A percentile compares a stretch with the other conserved stretches of the same genome.
These are phyloP conservation scores for Samsoniella hepiali DNA, from an alignment of 2,329 filamentous ascomycete genomes.

Conservation along the genomic window DNA sequence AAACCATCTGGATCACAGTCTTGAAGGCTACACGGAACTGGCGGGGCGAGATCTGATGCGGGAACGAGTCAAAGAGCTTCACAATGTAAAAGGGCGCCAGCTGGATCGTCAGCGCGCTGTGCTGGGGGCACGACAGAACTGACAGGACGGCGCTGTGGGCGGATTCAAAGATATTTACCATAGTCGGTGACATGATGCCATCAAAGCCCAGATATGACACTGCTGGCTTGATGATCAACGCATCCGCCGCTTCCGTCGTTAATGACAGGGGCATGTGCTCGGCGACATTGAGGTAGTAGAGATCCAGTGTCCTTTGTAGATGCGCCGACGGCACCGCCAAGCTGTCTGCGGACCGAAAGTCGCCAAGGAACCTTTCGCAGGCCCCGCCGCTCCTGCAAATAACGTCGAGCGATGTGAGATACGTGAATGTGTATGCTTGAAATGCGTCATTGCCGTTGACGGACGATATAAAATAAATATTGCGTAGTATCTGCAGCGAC, in stretches of 20 bases:
- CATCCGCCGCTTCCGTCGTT: constrained; percentile 63
- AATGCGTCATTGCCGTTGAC: constrained; percentile 70
- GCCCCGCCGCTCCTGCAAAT: constrained; percentile 67
- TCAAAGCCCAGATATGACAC: constrained; percentile 63
- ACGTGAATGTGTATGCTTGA: constrained; percentile 81
- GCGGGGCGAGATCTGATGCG: constrained; percentile 70
- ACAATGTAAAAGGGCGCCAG: constrained; percentile 83
- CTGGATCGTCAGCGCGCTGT: constrained; percentile 64
- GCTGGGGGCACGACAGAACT: constrained; percentile 75
- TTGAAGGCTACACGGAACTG: constrained; percentile 89
- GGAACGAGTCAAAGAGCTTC: constrained; percentile 76
- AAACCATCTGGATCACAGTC: constrained; percentile 76
- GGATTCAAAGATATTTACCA: constrained; percentile 72
- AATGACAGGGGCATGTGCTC: constrained; percentile 77
- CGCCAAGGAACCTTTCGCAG: constrained; percentile 63
- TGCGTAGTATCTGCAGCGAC: constrained; percentile 69
- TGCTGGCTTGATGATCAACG: constrained; percentile 70
- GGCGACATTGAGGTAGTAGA: constrained; percentile 83
- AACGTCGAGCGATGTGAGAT: constrained; percentile 77
- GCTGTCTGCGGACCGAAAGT: constrained; percentile 49
- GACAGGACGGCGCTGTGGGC: constrained; percentile 81
- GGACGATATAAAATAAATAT: constrained; percentile 78
- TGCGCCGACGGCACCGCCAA: constrained; percentile 26
- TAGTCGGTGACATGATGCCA: constrained; percentile 42
- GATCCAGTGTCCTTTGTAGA: constrained; percentile 69